These are phyloP conservation scores for Coccomyxa sp. DNA, from an alignment of 139 green algal genomes.

Conservation along the genomic window DNA sequence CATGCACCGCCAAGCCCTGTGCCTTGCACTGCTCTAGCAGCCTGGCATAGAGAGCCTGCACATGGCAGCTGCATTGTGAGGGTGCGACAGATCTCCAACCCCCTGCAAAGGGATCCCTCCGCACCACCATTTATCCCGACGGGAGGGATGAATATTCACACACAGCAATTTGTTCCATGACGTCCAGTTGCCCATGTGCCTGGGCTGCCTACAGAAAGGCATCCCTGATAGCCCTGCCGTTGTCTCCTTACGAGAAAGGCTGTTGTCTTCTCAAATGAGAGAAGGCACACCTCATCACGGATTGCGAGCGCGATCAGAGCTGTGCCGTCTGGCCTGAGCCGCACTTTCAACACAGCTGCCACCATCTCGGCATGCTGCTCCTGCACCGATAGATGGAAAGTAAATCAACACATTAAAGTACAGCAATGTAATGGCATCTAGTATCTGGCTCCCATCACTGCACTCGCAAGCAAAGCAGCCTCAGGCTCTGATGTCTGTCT, in stretches of 20 bases:
- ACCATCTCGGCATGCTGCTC: slow-evolving; percentile 46
- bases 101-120: too few relatives aligned
- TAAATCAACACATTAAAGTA: not conserved
- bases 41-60: slow-evolving; percentile 49
- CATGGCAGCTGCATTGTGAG: too few relatives aligned
- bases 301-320: slow-evolving; percentile 38
- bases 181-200: too few relatives aligned
- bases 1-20: slow-evolving; percentile 7
- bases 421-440: not conserved
- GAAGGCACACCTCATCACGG: too few relatives aligned
- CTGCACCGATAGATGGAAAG: too few relatives aligned
- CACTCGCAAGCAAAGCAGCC: too few relatives aligned
- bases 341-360: slow-evolving; percentile 54
- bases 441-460: too few relatives aligned
- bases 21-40: slow-evolving; percentile 24
- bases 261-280: too few relatives aligned
- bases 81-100: too few relatives aligned
- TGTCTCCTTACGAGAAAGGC: too few relatives aligned
- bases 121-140: not conserved
- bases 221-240: not conserved
- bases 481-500: not conserved
- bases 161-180: not conserved
- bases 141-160: not conserved
- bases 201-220: not conserved
- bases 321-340: slow-evolving; percentile 38